These are phyloP conservation scores for Taphrina deformans DNA, from an alignment of 1,139 yeast species.

Conservation along the genomic window DNA sequence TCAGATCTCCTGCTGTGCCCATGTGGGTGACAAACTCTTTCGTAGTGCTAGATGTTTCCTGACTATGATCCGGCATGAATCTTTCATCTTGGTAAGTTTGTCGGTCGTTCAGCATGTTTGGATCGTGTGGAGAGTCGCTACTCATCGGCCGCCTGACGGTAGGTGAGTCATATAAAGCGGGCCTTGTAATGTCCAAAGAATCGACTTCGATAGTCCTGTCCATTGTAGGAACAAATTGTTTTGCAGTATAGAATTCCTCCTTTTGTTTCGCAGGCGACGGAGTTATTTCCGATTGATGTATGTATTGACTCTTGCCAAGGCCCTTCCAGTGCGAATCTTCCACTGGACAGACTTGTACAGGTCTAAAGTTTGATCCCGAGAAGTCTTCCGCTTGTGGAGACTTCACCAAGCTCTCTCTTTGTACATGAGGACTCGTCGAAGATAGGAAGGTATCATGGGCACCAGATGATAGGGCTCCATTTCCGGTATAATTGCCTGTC, in stretches of 20 bases:
- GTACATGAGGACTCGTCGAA: background rate
- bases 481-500: background rate
- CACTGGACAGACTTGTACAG: background rate
- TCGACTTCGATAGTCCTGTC: background rate
- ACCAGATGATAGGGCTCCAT: background rate
- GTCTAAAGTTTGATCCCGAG: background rate
- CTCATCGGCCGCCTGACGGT: background rate
- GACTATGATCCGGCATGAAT: background rate
- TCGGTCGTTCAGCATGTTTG: background rate
- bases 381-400: background rate
- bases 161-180: background rate
- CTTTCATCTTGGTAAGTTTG: background rate
- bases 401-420: background rate
- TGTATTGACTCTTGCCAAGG: background rate
- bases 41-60: background rate
- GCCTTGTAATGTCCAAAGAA: background rate
- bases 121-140: background rate
- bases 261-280: conserved; percentile 15
- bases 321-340: conserved; percentile 24
- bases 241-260: conserved; percentile 19
- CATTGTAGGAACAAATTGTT: background rate
- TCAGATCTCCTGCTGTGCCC: conserved; percentile 13
- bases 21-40: background rate
- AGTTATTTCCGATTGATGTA: conserved; percentile 2
- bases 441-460: background rate